Conservation (phyloP, 306 rosid species). For the Lotus japonicus region DNA sequence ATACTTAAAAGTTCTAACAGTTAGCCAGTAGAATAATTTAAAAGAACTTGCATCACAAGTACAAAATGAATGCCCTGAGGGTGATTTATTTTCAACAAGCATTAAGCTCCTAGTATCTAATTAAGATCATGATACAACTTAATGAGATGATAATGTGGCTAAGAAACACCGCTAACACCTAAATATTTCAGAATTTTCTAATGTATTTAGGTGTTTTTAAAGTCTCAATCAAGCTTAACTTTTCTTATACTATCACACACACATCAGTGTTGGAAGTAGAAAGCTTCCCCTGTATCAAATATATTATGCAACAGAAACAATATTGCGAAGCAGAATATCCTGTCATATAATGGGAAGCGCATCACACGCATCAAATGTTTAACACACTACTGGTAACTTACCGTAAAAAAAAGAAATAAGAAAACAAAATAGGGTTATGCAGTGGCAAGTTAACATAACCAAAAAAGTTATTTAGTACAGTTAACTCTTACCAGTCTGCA, state of each 20-base stretch:
- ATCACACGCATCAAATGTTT: neutral
- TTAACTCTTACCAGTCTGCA: conserved; percentile 74
- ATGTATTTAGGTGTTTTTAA: neutral
- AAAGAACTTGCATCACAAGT: conserved; percentile 3
- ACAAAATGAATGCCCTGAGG: conserved; percentile 5
- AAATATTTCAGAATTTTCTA: neutral
- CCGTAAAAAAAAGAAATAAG: neutral
- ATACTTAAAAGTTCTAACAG: neutral
- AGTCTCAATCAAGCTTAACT: neutral
- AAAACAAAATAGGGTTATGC: neutral
- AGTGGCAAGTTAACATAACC: conserved; percentile 4
- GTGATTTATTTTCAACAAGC: neutral
- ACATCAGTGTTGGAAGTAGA: neutral
- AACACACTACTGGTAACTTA: neutral
- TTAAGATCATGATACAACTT: neutral
- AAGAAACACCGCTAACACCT: neutral
- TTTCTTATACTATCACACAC: neutral
- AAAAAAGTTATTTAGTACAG: neutral
- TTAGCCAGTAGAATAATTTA: neutral
- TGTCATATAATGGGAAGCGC: neutral
- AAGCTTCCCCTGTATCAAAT: conserved; percentile 1
- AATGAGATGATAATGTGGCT: neutral
- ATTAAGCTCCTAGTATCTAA: neutral
- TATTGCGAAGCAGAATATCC: neutral
- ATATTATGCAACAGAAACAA: neutral